phyloP scores from a whole-genome alignment of 805 yeast species.

The Pichia cabralensis region DNA sequence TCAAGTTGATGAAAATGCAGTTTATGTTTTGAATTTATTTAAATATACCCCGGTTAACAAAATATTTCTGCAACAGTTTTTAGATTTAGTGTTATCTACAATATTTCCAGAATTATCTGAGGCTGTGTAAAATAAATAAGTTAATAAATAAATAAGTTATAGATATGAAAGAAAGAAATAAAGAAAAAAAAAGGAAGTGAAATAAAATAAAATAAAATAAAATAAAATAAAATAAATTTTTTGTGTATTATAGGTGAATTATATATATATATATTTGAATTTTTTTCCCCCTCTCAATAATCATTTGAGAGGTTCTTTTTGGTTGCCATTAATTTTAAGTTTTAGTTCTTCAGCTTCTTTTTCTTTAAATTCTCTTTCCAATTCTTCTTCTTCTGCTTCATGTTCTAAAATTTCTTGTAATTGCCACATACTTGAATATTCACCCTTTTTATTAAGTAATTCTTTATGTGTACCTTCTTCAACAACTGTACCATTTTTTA shows the following conservation, averaged over 20 bases:
- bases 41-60: conserved; percentile 5
- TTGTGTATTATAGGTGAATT: background rate
- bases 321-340: no score
- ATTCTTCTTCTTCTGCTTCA: background rate
- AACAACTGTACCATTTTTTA: conserved; percentile 64
- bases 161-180: background rate
- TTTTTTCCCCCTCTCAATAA: background rate
- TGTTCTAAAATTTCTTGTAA: conserved; percentile 55
- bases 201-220: background rate
- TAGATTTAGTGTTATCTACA: conserved; percentile 5
- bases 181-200: background rate
- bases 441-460: conserved; percentile 45
- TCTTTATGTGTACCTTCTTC: conserved; percentile 82
- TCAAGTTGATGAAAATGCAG: conserved; percentile 1
- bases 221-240: background rate
- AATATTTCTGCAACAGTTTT: conserved; percentile 4
- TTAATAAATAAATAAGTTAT: background rate
- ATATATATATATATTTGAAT: background rate
- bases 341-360: background rate
- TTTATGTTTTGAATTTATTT: conserved; percentile 1
- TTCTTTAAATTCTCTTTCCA: background rate
- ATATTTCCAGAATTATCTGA: conserved; percentile 10
- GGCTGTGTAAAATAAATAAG: conserved; percentile 2
- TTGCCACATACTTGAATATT: conserved; percentile 80
- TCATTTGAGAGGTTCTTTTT: no score